Evolutionary conservation across 2,329 filamentous ascomycete genomes (phyloP).

Genomic region (Diplodia intermedia): DNA sequence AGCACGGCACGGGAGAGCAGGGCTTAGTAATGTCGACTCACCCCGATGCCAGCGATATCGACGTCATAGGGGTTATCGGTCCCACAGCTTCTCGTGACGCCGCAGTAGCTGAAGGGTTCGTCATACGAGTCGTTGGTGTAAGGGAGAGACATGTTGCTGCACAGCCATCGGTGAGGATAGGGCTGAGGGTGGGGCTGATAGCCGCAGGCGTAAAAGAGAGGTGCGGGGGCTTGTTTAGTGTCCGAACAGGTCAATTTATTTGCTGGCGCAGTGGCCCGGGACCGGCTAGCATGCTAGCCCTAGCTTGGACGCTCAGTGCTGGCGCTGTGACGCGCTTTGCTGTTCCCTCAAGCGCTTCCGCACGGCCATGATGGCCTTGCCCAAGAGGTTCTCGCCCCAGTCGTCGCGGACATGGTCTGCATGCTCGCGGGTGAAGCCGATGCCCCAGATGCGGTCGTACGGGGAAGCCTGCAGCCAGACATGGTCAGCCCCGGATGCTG

Average conservation of each 20-base stretch:
- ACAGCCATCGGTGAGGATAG: neutral
- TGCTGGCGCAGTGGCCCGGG: neutral
- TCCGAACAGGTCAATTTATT: neutral
- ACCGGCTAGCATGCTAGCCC: neutral
- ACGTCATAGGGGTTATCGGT: constrained; percentile 23
- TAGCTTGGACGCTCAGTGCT: neutral
- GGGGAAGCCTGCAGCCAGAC: constrained; percentile 36
- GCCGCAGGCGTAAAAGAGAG: neutral
- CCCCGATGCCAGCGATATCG: constrained; percentile 23
- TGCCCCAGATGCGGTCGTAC: constrained; percentile 68
- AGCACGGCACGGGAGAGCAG: neutral
- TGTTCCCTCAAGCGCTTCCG: constrained; percentile 56
- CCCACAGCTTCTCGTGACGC: neutral
- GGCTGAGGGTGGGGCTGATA: neutral
- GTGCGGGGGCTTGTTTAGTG: neutral
- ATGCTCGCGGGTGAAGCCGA: constrained; percentile 63
- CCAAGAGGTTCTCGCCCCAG: constrained; percentile 72
- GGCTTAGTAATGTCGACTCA: neutral
- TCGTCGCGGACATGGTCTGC: constrained; percentile 55
- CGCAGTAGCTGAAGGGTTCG: constrained; percentile 16
- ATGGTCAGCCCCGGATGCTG: neutral
- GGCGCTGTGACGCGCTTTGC: neutral
- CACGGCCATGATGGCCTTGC: constrained; percentile 67
- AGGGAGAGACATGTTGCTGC: neutral
- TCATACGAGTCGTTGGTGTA: constrained; percentile 1